These are phyloP conservation scores for Allium sativum DNA, from an alignment of 106 monocot species.

Conservation along the genomic window DNA sequence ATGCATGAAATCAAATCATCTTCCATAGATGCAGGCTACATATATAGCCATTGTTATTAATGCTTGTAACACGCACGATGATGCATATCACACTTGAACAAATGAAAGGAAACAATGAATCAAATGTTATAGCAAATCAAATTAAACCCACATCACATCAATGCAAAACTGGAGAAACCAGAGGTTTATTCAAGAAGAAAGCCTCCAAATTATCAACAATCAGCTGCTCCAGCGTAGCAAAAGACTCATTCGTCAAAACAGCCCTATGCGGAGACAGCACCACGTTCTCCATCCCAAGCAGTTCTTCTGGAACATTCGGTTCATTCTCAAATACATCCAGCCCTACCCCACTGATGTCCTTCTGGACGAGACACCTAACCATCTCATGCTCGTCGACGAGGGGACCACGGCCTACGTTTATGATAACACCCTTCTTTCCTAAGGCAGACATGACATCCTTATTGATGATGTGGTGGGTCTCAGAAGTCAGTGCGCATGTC, in stretches of 20 bases:
- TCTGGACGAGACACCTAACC: constrained; percentile 19
- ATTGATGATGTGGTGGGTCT: constrained; percentile 54
- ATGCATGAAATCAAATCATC: too few species aligned
- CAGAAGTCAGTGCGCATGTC: constrained; percentile 35
- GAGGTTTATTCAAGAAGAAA: constrained; percentile 46
- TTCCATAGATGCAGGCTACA: too few species aligned
- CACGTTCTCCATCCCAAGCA: constrained; percentile 47
- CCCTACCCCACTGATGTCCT: constrained; percentile 51
- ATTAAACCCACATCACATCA: too few species aligned
- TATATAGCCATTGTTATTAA: too few species aligned
- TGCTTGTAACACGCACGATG: too few species aligned
- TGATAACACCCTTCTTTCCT: constrained; percentile 11
- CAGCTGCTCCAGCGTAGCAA: too few species aligned
- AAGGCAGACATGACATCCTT: constrained; percentile 34
- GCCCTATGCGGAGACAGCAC: constrained; percentile 43
- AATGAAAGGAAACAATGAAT: too few species aligned
- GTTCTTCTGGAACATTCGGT: constrained; percentile 34
- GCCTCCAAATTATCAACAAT: constrained; percentile 48
- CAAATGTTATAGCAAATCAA: too few species aligned
- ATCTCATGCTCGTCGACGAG: constrained; percentile 40
- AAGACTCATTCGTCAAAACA: too few species aligned
- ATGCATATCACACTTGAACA: too few species aligned
- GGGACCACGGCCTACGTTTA: constrained; percentile 32
- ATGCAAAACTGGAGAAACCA: constrained; percentile 1
- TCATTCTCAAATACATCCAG: constrained; percentile 78